phyloP scores from a whole-genome alignment of 768 basidiomycete species.

The Nidula microcarpa region DNA sequence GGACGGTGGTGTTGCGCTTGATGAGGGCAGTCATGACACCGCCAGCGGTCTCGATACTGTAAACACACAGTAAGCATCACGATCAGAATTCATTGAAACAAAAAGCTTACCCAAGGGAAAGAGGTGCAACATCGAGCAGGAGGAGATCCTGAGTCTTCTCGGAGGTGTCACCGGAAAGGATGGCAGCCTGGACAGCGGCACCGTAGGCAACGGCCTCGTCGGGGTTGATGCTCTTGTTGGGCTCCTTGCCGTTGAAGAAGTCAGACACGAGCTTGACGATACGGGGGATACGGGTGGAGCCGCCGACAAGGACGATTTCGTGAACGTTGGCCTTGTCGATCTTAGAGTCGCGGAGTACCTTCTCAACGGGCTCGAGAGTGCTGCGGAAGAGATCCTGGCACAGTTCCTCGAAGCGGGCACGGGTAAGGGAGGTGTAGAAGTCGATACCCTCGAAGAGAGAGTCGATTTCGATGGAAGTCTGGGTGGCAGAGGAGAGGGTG shows the following conservation, averaged over 20 bases:
- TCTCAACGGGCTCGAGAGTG: slow-evolving; percentile 94
- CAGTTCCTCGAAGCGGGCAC: slow-evolving; percentile 96
- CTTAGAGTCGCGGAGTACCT: slow-evolving; percentile 96
- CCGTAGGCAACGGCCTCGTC: slow-evolving; percentile 99
- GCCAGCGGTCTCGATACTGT: slow-evolving; percentile 94
- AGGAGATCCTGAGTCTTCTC: slow-evolving; percentile 97
- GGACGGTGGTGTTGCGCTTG: slow-evolving; percentile 98
- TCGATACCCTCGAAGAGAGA: slow-evolving; percentile 97
- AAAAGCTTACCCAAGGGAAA: slow-evolving; percentile 58
- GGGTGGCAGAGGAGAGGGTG: slow-evolving; percentile 93
- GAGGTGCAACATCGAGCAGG: slow-evolving; percentile 89
- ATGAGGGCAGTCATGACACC: slow-evolving; percentile 99
- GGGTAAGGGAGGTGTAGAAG: slow-evolving; percentile 97
- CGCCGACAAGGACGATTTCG: slow-evolving; percentile 97
- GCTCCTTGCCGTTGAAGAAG: slow-evolving; percentile 98
- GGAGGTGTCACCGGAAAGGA: slow-evolving; percentile 95
- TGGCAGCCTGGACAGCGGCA: slow-evolving; percentile 97
- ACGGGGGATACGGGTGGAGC: slow-evolving; percentile 97
- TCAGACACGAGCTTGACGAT: slow-evolving; percentile 97
- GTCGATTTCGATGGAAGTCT: slow-evolving; percentile 97
- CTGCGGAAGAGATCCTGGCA: slow-evolving; percentile 94
- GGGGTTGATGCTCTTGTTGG: slow-evolving; percentile 99
- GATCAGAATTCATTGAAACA: slow-evolving; percentile 28
- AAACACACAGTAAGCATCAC: slow-evolving; percentile 11
- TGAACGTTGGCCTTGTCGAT: slow-evolving; percentile 95